Percentiles rank a stretch among this genome's conserved stretches.
Evolutionary conservation across 768 basidiomycete species (phyloP).

Genomic region (Tylopilus plumbeoviolaceoides): DNA sequence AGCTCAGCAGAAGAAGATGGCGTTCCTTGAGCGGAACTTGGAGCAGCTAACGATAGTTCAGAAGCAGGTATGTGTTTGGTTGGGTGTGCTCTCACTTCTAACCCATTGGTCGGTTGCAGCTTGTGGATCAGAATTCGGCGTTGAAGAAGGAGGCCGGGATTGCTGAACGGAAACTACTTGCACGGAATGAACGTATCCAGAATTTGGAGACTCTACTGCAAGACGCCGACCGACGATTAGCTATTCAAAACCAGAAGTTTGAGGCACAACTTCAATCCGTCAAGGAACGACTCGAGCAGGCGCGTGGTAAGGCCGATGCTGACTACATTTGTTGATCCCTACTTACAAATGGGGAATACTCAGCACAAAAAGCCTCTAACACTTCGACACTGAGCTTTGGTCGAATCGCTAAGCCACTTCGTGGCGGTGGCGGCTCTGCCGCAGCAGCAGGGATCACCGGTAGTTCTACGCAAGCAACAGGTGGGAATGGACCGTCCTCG

Average conservation of each 20-base stretch:
- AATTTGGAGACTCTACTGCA: slow-evolving; percentile 91
- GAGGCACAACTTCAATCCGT: slow-evolving; percentile 90
- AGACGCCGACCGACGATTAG: slow-evolving; percentile 88
- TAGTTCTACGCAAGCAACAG: slow-evolving; percentile 37
- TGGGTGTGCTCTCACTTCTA: neutral
- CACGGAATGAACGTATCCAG: slow-evolving; percentile 96
- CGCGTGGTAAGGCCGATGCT: slow-evolving; percentile 63
- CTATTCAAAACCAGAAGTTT: slow-evolving; percentile 93
- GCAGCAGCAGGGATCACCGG: slow-evolving; percentile 39
- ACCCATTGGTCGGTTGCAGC: slow-evolving; percentile 44
- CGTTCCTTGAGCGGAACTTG: slow-evolving; percentile 93
- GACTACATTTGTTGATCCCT: slow-evolving; percentile 10
- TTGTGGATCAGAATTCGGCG: slow-evolving; percentile 96
- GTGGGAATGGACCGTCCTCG: slow-evolving; percentile 43
- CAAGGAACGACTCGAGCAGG: slow-evolving; percentile 88
- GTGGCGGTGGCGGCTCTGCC: slow-evolving; percentile 79
- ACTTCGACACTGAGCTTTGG: slow-evolving; percentile 79
- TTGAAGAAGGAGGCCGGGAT: slow-evolving; percentile 97
- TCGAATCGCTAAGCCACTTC: slow-evolving; percentile 92
- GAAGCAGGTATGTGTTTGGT: slow-evolving; percentile 69
- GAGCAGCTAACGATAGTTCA: slow-evolving; percentile 94
- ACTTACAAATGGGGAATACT: slow-evolving; percentile 28
- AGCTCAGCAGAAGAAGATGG: slow-evolving; percentile 99
- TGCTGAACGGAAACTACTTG: slow-evolving; percentile 92
- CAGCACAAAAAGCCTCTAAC: slow-evolving; percentile 74